These are phyloP conservation scores for Quillaja saponaria DNA, from an alignment of 306 rosid genomes.

Conservation along the genomic window DNA sequence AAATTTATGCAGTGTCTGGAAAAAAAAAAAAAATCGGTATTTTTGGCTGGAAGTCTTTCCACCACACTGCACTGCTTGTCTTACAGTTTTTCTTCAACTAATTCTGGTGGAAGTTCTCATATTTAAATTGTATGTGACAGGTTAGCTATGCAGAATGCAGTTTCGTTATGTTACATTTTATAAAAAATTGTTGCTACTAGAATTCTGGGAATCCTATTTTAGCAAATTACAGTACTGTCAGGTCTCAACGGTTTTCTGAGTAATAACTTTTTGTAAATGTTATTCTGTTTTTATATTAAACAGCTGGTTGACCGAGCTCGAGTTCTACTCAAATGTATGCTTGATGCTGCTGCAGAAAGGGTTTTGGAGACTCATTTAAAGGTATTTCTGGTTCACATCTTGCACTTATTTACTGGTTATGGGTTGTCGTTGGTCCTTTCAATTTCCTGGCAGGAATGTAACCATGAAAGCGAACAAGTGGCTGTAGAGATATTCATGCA, in stretches of 20 bases:
- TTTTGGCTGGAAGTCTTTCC: too few relatives aligned
- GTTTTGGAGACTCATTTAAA: conserved; percentile 45
- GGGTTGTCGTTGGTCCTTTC: background rate
- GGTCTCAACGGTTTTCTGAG: background rate
- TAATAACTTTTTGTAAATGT: background rate
- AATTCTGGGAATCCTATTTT: background rate
- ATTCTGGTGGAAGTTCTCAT: conserved; percentile 3
- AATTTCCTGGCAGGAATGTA: conserved; percentile 4
- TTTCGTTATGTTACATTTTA: background rate
- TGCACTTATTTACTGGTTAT: too few relatives aligned
- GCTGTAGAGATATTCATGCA: too few relatives aligned
- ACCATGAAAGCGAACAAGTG: too few relatives aligned
- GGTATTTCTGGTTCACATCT: conserved; percentile 36
- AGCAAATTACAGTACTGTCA: background rate
- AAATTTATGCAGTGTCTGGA: too few relatives aligned
- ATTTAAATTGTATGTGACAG: background rate
- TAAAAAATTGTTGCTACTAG: background rate
- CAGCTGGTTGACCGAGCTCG: conserved; percentile 55
- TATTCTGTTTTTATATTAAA: background rate
- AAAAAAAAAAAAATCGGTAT: too few relatives aligned
- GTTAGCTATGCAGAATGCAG: background rate
- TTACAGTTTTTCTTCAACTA: background rate
- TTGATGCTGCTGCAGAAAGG: conserved; percentile 56
- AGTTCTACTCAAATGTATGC: conserved; percentile 51
- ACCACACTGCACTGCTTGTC: background rate